Base-by-base conservation (phyloP, 495 filamentous ascomycete genomes). In the Patellaria atrata region DNA sequence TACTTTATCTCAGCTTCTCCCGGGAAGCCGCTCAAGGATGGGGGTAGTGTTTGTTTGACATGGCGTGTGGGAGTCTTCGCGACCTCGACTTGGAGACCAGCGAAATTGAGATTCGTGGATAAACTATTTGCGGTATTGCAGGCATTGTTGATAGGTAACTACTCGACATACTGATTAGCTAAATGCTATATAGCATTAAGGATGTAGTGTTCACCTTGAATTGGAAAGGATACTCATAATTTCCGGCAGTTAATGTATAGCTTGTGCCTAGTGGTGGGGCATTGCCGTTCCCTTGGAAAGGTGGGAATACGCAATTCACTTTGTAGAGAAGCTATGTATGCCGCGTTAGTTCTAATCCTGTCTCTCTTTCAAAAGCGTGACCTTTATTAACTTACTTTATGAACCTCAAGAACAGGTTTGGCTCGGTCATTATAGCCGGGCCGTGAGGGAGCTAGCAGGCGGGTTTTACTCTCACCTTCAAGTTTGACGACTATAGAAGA, bases 1-100 rank as follows among this genome's bases (percentile, higher is more conserved):
- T 97, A 97, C 45, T 73, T 71, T 36, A 97, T 87, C 54, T 87
- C 84, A 31, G 86, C 89, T 56, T 80, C 63, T 0, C 75, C 78
- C 0, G 79, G 75, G 41, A 91, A 81, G 2, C 80, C 82, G 30
- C 68, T 79, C 40, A 94, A 63, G 5, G 82, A 82, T 2, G 89
- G 89, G 4, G 89, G 89, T 10, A 97, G 66, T 0, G 85, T 91
- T 51, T 73, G 78, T 48, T 77, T 87, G 45, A 87, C 70, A 61
- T 97, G 89, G 3, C 60, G 47, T 7, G 47, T 41, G 3, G 58
- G 46, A 3, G 47, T 62, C 42, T 60, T 64, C 15, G 72, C 68
- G 35, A 74, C 53, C 40, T 79, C 73, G 2, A 75, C 52, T 19
- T 62, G 68, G 17, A 73, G 54, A 7, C 70, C 68, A 9, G 56